A percentile compares a stretch with the other conserved stretches of the same genome.
Evolutionary conservation across 2,329 filamentous ascomycete species (phyloP).

Genomic region (Xylariaceae sp.): DNA sequence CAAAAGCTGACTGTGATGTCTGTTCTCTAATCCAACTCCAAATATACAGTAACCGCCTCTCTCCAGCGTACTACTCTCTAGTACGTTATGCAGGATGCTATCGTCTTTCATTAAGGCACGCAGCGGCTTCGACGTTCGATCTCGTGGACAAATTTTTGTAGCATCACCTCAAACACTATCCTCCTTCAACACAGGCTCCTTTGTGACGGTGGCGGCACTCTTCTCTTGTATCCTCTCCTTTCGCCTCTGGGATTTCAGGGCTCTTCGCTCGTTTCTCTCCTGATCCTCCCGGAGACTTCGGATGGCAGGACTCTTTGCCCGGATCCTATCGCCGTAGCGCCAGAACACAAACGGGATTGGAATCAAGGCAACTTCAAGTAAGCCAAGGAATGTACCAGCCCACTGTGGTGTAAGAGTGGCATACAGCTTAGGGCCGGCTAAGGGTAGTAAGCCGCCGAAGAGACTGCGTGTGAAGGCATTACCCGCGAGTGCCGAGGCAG

Average conservation of each 20-base stretch:
- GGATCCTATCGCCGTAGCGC: constrained; percentile 60
- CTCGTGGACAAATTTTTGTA: no score
- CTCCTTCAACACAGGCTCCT: background rate
- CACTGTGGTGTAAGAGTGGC: constrained; percentile 72
- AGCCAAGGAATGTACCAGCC: constrained; percentile 76
- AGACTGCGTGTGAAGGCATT: constrained; percentile 76
- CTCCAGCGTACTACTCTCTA: no score
- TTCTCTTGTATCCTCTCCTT: constrained; percentile 23
- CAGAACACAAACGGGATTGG: constrained; percentile 85
- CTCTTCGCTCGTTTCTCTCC: constrained; percentile 45
- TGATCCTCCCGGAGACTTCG: constrained; percentile 53
- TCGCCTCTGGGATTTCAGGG: constrained; percentile 39
- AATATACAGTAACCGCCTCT: constrained; percentile 3
- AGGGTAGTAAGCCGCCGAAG: constrained; percentile 77
- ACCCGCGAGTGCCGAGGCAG: constrained; percentile 79
- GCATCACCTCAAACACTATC: background rate
- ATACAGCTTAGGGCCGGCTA: constrained; percentile 79
- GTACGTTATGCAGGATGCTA: background rate
- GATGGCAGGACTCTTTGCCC: constrained; percentile 57
- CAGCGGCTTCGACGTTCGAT: background rate
- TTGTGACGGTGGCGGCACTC: background rate
- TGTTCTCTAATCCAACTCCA: constrained; percentile 4
- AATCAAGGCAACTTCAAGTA: constrained; percentile 75
- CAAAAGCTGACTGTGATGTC: background rate
- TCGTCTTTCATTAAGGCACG: background rate